Percentiles rank a stretch among this genome's conserved stretches.
Evolutionary conservation across 208 protist genomes (phyloP).

Genomic region (Leishmania braziliensis): DNA sequence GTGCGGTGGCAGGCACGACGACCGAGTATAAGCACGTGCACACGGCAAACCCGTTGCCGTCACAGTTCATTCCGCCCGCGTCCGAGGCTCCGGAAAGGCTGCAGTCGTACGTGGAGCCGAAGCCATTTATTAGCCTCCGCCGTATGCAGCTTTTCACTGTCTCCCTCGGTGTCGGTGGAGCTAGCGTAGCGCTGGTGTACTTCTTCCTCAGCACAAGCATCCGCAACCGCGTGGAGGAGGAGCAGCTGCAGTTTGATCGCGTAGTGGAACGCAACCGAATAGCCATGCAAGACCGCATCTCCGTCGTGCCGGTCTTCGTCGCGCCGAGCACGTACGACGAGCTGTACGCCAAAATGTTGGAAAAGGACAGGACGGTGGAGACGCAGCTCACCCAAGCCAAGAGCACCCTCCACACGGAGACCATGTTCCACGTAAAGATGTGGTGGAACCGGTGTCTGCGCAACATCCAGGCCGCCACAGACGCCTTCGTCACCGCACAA

Average conservation of each 20-base stretch:
- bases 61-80: slow-evolving; percentile 42
- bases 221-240: slow-evolving; percentile 55
- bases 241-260: slow-evolving; percentile 51
- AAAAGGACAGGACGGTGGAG: slow-evolving; percentile 55
- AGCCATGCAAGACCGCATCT: slow-evolving; percentile 45
- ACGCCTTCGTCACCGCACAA: slow-evolving; percentile 35
- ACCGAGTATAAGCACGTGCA: slow-evolving; percentile 24
- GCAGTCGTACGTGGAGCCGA: slow-evolving; percentile 77
- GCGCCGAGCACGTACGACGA: slow-evolving; percentile 82
- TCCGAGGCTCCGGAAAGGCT: slow-evolving; percentile 76
- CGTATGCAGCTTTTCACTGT: slow-evolving; percentile 70
- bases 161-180: slow-evolving; percentile 63
- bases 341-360: slow-evolving; percentile 65
- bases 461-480: slow-evolving; percentile 66
- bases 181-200: slow-evolving; percentile 61
- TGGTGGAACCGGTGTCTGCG: slow-evolving; percentile 86
- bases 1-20: neutral
- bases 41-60: slow-evolving; percentile 20
- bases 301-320: slow-evolving; percentile 55
- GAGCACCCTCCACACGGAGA: slow-evolving; percentile 77
- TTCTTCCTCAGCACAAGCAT: slow-evolving; percentile 80
- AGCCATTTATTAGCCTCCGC: slow-evolving; percentile 74
- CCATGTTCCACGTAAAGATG: slow-evolving; percentile 71
- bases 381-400: slow-evolving; percentile 44
- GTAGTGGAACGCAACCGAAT: slow-evolving; percentile 54